Evolutionary conservation across 768 basidiomycete genomes (phyloP), one percentile per base, ranked within the genome.

Genomic region (Russula virescens): DNA sequence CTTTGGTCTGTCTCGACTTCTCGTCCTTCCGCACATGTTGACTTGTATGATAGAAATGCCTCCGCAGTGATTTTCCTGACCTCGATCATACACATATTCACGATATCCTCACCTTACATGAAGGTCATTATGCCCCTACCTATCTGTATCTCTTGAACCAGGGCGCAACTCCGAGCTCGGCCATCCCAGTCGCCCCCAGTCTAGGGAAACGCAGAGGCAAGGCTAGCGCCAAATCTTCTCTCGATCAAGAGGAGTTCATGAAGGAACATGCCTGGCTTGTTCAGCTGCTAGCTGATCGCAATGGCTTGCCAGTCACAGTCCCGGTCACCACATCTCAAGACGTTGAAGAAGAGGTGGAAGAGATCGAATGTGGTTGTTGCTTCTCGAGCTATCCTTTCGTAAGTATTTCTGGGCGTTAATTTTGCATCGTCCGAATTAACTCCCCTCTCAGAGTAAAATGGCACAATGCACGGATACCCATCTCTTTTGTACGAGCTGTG

Each of bases 381-480:
- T 96, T 94, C 70, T 75, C 81, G 5, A 78, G 75, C 13, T 90
- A 86, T 64, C 72, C 85, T 5, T 87, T 89, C 73, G 90, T 91
- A 71, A 60, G 89, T 76, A n/a, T 28, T 42, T 28, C 56, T 13
- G 45, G 48, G 10, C 7, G 5, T 18, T 4, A 34, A n/a, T n/a
- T 23, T 31, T 18, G 18, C 13, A 10, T 26, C 40, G 42, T 38
- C 31, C 55, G 62, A 38, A 47, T 57, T 31, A 31, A 19, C 8
- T 31, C 60, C n/a, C 16, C 52, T 26, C 14, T 31, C 69, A 95
- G 91, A 82, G 83, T 45, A 84, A 88, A 67, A 89, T 94, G 86
- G 79, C 91, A 2, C 93, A 95, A 74, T 96, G 94, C 68, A 85
- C 89, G 0, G 93, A 94, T 59, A 85, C 88, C 0, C 94, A 97